Evolutionary conservation across 208 protist species (phyloP), one percentile per base, ranked within the genome.

Genomic region (Leishmania guyanensis): DNA sequence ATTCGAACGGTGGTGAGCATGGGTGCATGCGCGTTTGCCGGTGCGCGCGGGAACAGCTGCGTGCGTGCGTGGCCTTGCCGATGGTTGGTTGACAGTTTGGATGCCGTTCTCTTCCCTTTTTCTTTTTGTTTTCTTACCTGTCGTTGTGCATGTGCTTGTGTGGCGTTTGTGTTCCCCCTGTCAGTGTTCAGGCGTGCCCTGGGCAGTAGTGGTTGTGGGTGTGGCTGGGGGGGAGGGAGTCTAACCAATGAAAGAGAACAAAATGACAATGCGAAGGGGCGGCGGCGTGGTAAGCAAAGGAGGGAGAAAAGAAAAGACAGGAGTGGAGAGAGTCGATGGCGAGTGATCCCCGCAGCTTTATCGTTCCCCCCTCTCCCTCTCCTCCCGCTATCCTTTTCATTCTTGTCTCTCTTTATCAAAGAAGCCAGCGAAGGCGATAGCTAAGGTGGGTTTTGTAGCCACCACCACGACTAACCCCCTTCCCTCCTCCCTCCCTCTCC

Each of bases 361-460:
- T 65, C 36, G 56, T 36, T 73, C 68, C 60, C 56, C 39, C n/a
- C 39, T 76, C 65, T 33, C 53, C 65, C 36, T 65, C 48, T 72
- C 53, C 48, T 56, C 46, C 33, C 51, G 22, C 64, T 26, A 20
- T 17, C 26, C 43, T 46, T 16, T 73, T 5, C 68, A 3, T 26
- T 22, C 43, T 48, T 29, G 22, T 50, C 68, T 22, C 20, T n/a
- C 62, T 66, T 36, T 39, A 36, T 66, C 22, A 29, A n/a, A 4
- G 62, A 66, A 29, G 62, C 4, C 62, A 39, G 62, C 29, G 29
- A 39, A 14, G n/a, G 62, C 12, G 62, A 39, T 39, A 29, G 3
- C 62, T 39, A 12, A 10, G 5, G 10, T 39, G 62, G 12, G 62
- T n/a, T 12, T 17, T 36, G 22, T 66, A 29, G 36, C n/a, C 62